Evolutionary conservation across 2,329 filamentous ascomycete species (phyloP).

Genomic region (Gnomoniopsis sp.): DNA sequence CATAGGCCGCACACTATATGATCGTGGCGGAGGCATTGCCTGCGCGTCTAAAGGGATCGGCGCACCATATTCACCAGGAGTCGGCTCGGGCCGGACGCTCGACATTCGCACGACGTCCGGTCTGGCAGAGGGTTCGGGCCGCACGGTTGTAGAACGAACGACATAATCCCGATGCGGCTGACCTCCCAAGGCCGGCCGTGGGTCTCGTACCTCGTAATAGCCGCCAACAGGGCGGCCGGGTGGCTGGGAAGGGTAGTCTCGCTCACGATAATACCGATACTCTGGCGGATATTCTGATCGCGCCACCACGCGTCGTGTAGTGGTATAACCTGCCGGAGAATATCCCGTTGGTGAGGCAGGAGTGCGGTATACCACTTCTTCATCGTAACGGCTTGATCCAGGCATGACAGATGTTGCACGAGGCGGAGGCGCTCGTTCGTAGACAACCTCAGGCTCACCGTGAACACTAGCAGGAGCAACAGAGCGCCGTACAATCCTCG

Average conservation of each 20-base stretch:
- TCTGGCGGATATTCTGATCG: slow-evolving; percentile 58
- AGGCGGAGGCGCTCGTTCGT: slow-evolving; percentile 55
- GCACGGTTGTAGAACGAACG: slow-evolving; percentile 51
- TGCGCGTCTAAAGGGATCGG: slow-evolving; percentile 30
- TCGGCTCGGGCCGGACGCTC: slow-evolving; percentile 55
- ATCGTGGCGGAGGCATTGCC: slow-evolving; percentile 26
- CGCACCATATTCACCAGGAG: slow-evolving; percentile 46
- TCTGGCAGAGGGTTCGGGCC: slow-evolving; percentile 39
- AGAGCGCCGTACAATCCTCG: slow-evolving; percentile 42
- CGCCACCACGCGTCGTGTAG: slow-evolving; percentile 57
- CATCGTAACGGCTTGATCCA: slow-evolving; percentile 43
- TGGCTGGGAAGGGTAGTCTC: slow-evolving; percentile 55
- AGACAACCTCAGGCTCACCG: slow-evolving; percentile 55
- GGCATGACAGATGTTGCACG: slow-evolving; percentile 51
- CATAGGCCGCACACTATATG: slow-evolving; percentile 34
- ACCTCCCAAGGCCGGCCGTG: slow-evolving; percentile 40
- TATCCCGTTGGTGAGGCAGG: slow-evolving; percentile 46
- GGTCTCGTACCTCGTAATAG: slow-evolving; percentile 46
- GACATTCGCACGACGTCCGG: slow-evolving; percentile 39
- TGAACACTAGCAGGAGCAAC: slow-evolving; percentile 41
- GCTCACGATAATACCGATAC: slow-evolving; percentile 52
- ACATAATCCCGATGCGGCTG: slow-evolving; percentile 50
- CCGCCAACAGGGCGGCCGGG: slow-evolving; percentile 39
- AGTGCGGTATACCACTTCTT: slow-evolving; percentile 48
- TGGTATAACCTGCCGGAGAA: slow-evolving; percentile 36